Conservation (phyloP, 2,329 filamentous ascomycete species). For the Arthrinium phaeospermum region DNA sequence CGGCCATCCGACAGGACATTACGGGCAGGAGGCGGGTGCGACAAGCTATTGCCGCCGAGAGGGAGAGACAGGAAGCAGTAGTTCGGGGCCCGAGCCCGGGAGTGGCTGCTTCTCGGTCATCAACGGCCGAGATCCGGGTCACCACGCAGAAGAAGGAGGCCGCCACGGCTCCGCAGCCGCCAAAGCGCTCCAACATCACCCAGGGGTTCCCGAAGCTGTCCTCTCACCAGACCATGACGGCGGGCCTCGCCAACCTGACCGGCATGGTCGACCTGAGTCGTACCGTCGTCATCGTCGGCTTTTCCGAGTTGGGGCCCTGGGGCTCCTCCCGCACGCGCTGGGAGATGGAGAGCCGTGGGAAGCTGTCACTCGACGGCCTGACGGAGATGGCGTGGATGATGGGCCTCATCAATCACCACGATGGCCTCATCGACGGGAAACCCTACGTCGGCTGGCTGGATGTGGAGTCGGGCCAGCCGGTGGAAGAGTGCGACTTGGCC, state of each 20-base stretch:
- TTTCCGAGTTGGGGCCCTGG: conserved; percentile 95
- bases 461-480: conserved; percentile 88
- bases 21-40: conserved; percentile 95
- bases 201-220: neutral
- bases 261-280: neutral
- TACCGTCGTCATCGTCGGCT: conserved; percentile 95
- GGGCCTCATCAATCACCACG: conserved; percentile 98
- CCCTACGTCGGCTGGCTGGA: conserved; percentile 98
- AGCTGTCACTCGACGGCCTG: conserved; percentile 96
- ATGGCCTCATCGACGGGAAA: conserved; percentile 92
- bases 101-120: too few species aligned
- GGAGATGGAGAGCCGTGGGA: conserved; percentile 98
- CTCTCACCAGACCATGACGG: neutral
- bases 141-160: neutral
- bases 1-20: conserved; percentile 92
- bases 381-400: conserved; percentile 99
- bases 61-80: neutral
- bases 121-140: too few species aligned
- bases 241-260: neutral
- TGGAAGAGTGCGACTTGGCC: conserved; percentile 72
- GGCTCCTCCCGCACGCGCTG: conserved; percentile 97
- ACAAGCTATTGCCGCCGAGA: conserved; percentile 37
- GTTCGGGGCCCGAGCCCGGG: neutral
- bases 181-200: neutral
- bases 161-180: neutral